A percentile compares a stretch with the other conserved stretches of the same genome.
Conservation (phyloP, 2,329 filamentous ascomycete genomes). For the Alternaria hordeiaustralica region DNA sequence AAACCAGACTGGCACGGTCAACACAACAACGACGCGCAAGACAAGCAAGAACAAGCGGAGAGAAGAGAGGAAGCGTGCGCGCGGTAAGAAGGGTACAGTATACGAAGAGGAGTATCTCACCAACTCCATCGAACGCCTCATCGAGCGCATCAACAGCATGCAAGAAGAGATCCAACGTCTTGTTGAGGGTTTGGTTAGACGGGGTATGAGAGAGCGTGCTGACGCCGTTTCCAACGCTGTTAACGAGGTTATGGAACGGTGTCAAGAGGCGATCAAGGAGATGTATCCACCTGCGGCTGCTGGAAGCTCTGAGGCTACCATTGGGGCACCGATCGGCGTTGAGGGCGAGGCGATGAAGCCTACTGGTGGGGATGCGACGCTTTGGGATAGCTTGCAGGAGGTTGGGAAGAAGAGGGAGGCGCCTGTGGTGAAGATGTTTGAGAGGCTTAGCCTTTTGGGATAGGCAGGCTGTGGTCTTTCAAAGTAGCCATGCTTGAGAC, state of each 20-base stretch:
- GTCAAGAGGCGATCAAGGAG: conserved; percentile 69
- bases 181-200: conserved; percentile 76
- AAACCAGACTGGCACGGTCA: conserved; percentile 74
- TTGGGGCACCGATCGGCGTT: conserved; percentile 12
- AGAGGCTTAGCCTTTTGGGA: conserved; percentile 49
- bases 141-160: conserved; percentile 79
- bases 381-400: conserved; percentile 54
- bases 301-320: background rate
- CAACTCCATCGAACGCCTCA: conserved; percentile 80
- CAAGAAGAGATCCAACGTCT: conserved; percentile 76
- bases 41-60: conserved; percentile 86
- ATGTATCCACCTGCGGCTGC: conserved; percentile 28
- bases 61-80: conserved; percentile 93
- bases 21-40: conserved; percentile 75
- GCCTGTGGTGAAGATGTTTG: conserved; percentile 61
- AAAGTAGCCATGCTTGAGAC: background rate
- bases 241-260: conserved; percentile 75
- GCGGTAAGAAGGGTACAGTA: conserved; percentile 94
- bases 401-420: conserved; percentile 51
- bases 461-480: conserved; percentile 2
- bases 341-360: conserved; percentile 39
- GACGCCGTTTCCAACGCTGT: conserved; percentile 76
- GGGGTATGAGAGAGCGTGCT: conserved; percentile 88
- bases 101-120: conserved; percentile 98
- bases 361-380: conserved; percentile 53